Conservation (phyloP, 2,329 filamentous ascomycete genomes). For the Penicillium sp. region DNA sequence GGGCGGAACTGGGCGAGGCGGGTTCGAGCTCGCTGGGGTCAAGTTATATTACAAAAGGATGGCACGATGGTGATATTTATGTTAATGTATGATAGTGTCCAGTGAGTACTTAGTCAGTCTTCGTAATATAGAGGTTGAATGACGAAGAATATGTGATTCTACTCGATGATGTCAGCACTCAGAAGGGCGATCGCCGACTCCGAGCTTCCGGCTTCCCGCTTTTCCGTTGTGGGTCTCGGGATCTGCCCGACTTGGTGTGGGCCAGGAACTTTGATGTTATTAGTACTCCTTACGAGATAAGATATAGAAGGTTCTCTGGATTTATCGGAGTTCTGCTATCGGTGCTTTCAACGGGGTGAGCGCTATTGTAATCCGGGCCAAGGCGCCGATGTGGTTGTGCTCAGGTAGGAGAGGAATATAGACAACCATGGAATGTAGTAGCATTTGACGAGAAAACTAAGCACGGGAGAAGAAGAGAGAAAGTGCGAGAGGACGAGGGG, state of each 20-base stretch:
- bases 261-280: neutral
- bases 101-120: no score
- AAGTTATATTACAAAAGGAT: neutral
- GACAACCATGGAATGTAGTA: no score
- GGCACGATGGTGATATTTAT: neutral
- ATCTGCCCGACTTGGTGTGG: neutral
- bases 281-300: no score
- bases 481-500: no score
- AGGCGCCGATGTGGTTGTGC: no score
- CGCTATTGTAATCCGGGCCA: no score
- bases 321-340: no score
- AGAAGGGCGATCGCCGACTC: neutral
- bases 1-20: neutral
- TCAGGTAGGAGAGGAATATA: no score
- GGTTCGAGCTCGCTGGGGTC: neutral
- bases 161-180: constrained; percentile 4
- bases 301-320: no score
- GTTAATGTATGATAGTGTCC: neutral
- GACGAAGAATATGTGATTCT: neutral
- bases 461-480: no score
- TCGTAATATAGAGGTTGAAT: neutral
- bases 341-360: no score
- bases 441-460: no score
- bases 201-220: neutral
- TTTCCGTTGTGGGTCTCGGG: neutral